phyloP scores from a whole-genome alignment of 2,329 filamentous ascomycete genomes.

The Pseudogymnoascus sp. region DNA sequence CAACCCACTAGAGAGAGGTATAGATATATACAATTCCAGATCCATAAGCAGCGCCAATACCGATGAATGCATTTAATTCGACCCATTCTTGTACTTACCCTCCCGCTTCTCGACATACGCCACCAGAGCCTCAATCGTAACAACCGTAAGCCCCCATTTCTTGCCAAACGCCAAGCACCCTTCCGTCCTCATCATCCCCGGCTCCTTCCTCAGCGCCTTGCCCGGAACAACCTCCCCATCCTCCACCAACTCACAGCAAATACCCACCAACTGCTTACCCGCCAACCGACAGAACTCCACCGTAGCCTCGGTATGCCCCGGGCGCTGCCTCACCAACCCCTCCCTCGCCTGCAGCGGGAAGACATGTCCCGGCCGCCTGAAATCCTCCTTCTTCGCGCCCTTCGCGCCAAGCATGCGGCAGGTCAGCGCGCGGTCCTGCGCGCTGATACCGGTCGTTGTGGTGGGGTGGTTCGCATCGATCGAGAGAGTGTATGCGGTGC shows the following conservation, averaged over 20 bases:
- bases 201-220: conserved; percentile 55
- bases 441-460: conserved; percentile 84
- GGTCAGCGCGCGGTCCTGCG: conserved; percentile 77
- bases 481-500: conserved; percentile 88
- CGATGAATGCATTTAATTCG: background rate
- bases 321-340: conserved; percentile 73
- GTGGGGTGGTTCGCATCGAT: conserved; percentile 70
- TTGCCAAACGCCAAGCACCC: conserved; percentile 82
- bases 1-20: conserved; percentile 1
- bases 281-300: conserved; percentile 84
- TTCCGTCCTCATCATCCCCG: conserved; percentile 90
- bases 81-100: conserved; percentile 40
- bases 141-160: conserved; percentile 84
- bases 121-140: conserved; percentile 89
- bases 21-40: conserved; percentile 9
- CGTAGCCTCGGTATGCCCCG: conserved; percentile 89
- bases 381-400: conserved; percentile 43
- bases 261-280: conserved; percentile 69
- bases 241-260: conserved; percentile 88
- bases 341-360: conserved; percentile 73
- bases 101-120: conserved; percentile 71
- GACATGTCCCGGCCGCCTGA: conserved; percentile 83
- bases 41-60: background rate
- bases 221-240: conserved; percentile 71
- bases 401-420: conserved; percentile 72